A percentile compares a stretch with the other conserved stretches of the same genome.
Conservation (phyloP, 306 rosid genomes). For the Astragalus glycyphyllos region DNA sequence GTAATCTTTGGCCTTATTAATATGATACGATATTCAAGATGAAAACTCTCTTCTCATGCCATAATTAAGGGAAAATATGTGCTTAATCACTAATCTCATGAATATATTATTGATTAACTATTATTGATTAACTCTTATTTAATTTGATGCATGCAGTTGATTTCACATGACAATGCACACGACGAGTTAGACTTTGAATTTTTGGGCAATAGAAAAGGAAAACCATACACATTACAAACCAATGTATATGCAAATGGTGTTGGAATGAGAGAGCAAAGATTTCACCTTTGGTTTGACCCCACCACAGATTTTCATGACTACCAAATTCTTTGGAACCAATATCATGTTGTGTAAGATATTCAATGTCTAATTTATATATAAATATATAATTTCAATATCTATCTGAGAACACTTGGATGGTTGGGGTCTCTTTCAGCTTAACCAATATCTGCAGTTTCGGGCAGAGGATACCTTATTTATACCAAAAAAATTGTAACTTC, state of each 20-base stretch:
- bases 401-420: no score
- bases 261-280: constrained; percentile 61
- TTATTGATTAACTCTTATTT: no score
- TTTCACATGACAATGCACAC: constrained; percentile 48
- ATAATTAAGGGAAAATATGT: no score
- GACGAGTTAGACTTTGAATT: constrained; percentile 75
- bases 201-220: constrained; percentile 61
- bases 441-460: no score
- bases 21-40: no score
- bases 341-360: constrained; percentile 76
- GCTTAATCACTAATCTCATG: neutral
- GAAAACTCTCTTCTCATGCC: no score
- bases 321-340: constrained; percentile 61
- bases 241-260: constrained; percentile 58
- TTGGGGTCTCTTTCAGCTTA: no score
- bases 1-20: neutral
- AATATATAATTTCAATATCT: no score
- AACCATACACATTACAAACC: constrained; percentile 56
- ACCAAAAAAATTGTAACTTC: no score
- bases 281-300: constrained; percentile 71
- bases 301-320: constrained; percentile 51
- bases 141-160: constrained; percentile 45
- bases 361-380: no score
- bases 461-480: no score
- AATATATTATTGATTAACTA: neutral